Conservation (phyloP, 148 eudicot genomes). For the Vaccinium corymbosum region DNA sequence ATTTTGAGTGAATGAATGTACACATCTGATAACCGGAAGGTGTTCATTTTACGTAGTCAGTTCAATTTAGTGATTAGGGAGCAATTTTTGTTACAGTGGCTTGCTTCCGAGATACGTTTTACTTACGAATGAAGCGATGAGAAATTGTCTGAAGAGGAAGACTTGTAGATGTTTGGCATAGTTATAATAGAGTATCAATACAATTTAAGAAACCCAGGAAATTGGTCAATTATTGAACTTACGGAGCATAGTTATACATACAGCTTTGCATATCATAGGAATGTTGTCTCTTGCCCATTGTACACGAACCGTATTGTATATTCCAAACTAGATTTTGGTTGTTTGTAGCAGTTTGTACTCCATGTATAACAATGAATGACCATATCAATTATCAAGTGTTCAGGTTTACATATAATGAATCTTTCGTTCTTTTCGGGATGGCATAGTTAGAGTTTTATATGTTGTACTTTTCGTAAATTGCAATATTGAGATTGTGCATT, state of each 20-base stretch:
- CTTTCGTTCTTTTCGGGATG: background rate
- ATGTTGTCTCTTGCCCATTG: background rate
- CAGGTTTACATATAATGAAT: background rate
- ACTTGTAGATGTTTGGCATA: background rate
- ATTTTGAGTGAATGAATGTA: background rate
- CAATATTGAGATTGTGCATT: background rate
- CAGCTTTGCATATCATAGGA: constrained; percentile 2
- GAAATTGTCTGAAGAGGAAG: constrained; percentile 9
- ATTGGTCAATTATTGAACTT: background rate
- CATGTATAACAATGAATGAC: background rate
- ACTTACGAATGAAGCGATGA: background rate
- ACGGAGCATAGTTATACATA: background rate
- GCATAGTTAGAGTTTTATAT: background rate
- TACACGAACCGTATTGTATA: background rate
- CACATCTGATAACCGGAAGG: background rate
- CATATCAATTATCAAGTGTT: background rate
- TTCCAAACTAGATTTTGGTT: background rate
- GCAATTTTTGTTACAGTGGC: background rate
- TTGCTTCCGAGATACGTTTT: background rate
- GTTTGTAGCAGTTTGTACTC: background rate
- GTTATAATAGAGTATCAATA: background rate
- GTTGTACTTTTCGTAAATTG: background rate
- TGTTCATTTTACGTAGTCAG: background rate
- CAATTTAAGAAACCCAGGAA: background rate
- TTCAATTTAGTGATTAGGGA: background rate